Evolutionary conservation across 129 eudicot species (phyloP), one percentile per base, ranked within the genome.

Genomic region (sunflower (Helianthus annuus)): DNA sequence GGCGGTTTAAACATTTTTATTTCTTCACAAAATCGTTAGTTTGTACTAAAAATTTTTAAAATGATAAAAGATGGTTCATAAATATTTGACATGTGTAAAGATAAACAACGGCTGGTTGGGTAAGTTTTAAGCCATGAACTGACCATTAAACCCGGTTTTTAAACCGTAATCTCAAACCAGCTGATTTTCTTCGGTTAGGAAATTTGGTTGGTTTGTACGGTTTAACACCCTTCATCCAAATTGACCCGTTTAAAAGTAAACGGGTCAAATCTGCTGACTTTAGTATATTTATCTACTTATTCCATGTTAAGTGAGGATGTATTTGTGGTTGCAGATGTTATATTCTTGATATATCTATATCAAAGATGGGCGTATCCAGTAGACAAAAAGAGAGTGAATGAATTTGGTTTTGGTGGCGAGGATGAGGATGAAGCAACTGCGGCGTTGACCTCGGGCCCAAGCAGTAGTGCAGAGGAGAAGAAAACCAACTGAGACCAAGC

Each of bases 351-450:
- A 82, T 85, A 85, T 64, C 73, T 92, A 29, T 92, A 92, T 72
- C 98, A 92, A 84, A 82, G 98, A 80, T 92, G 96, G 96, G 64
- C 76, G 1, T 92, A 92, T 73, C 98, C 98, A 7, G 98, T 92
- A 24, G 98, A 92, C 87, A 82, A 78, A 75, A 92, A 92, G 84
- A 81, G 98, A 22, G 98, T 92, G 57, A 92, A 92, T 40, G 98
- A 92, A 72, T 92, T 92, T 77, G 98, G 98, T 38, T 92, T 92
- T 74, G 96, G 84, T 49, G 96, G 89, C 46, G 98, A 89, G 78
- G 96, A 91, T 61, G 85, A 62, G 39, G 90, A 87, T 68, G 89
- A 76, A 76, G 65, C 85, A 6, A 12, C 82, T 0, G 62, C 51
- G 9, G 74, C 79, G 45, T 42, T 70, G 10, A 39, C 77, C 12